These are phyloP conservation scores for Rheum nobile DNA, from an alignment of 148 eudicot genomes.

Conservation along the genomic window DNA sequence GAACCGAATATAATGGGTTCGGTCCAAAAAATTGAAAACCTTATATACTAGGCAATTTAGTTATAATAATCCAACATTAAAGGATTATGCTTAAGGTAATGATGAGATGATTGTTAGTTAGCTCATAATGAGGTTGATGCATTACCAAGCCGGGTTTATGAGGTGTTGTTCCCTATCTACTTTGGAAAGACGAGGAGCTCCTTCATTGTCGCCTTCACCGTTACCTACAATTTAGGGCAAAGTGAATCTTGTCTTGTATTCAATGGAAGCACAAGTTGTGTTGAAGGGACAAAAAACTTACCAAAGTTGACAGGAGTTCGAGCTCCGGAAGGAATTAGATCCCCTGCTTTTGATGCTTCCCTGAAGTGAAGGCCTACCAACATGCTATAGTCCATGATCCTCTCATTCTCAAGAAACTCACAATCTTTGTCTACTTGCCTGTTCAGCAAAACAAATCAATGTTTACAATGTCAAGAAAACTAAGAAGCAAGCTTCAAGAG, in stretches of 20 bases:
- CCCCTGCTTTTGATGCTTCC: conserved; percentile 17
- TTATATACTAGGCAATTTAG: no score
- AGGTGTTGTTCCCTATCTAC: conserved; percentile 36
- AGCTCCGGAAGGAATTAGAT: conserved; percentile 16
- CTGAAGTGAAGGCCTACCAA: conserved; percentile 15
- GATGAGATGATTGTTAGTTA: no score
- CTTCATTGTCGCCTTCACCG: conserved; percentile 3
- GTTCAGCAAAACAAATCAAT: not conserved
- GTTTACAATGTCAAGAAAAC: not conserved
- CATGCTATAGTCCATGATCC: conserved; percentile 18
- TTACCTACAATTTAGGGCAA: not conserved
- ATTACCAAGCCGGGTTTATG: conserved; percentile 44
- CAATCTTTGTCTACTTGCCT: conserved; percentile 17
- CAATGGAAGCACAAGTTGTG: not conserved
- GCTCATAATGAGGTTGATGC: not conserved
- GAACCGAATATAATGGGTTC: no score
- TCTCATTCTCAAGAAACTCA: conserved; percentile 18
- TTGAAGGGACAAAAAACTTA: not conserved
- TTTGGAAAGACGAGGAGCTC: conserved; percentile 34
- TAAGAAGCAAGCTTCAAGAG: not conserved
- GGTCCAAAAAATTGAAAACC: no score
- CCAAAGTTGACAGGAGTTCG: conserved; percentile 6
- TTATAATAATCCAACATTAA: no score
- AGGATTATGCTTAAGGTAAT: no score
- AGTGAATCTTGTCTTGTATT: not conserved